phyloP scores from a whole-genome alignment of 495 filamentous ascomycete genomes.

The Annulohypoxylon moriforme region DNA sequence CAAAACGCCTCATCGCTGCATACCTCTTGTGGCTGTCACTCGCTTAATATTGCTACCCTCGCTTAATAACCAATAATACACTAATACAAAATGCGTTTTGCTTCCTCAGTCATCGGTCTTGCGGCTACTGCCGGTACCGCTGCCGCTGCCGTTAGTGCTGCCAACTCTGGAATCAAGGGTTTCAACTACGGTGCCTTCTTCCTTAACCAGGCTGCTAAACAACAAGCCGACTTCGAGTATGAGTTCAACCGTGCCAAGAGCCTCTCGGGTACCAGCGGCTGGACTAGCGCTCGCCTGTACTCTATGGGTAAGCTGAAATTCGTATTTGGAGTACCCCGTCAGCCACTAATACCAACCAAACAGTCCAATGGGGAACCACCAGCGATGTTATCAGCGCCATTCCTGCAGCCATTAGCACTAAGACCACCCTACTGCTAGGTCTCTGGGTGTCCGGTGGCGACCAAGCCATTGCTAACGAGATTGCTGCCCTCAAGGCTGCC shows the following conservation, averaged over 20 bases:
- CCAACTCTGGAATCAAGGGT: conserved; percentile 67
- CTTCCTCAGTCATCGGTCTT: conserved; percentile 49
- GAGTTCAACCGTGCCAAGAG: conserved; percentile 75
- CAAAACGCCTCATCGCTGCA: conserved; percentile 20
- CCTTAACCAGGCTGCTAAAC: conserved; percentile 68
- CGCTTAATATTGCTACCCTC: conserved; percentile 35
- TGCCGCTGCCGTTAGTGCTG: conserved; percentile 35
- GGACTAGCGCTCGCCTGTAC: conserved; percentile 69
- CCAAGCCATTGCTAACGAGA: conserved; percentile 67
- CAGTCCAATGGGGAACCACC: conserved; percentile 62
- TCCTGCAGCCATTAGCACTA: conserved; percentile 74
- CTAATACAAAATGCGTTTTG: conserved; percentile 51
- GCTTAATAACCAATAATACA: conserved; percentile 43
- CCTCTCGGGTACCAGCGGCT: conserved; percentile 72
- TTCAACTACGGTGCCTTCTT: conserved; percentile 80
- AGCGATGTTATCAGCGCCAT: conserved; percentile 70
- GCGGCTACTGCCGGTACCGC: conserved; percentile 45
- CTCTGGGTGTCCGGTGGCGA: conserved; percentile 76
- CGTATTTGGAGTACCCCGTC: neutral
- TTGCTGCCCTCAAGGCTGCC: conserved; percentile 71
- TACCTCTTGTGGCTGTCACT: conserved; percentile 34
- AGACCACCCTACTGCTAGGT: conserved; percentile 75
- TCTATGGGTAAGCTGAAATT: conserved; percentile 52
- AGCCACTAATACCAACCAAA: neutral
- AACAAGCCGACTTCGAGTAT: conserved; percentile 69